Base-by-base conservation (phyloP, 1,284 basidiomycete genomes). In the Wolfiporia cocos region DNA sequence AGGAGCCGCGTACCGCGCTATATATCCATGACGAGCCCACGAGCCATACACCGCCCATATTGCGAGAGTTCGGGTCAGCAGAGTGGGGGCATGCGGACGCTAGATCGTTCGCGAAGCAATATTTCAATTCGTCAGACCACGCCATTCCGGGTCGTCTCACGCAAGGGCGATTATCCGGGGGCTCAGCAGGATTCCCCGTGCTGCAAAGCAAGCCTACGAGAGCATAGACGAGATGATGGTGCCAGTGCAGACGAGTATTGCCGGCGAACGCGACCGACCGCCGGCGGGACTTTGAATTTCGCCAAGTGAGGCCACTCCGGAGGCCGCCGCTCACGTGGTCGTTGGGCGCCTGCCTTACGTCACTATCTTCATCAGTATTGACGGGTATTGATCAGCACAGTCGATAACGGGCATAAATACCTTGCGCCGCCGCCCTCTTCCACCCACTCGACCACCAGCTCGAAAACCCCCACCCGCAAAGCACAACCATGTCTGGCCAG, bases 401-500 rank as follows among this genome's bases (percentile, higher is more conserved):
- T 10, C 39, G 35, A 38, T 41, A 40, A 41, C 24, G 21, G 22
- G 17, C 39, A 53, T 55, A 55, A 55, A 55, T 55, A 55, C 43
- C 38, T 29, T 20, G 20, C 37, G n/a, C 4, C 2, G 30, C 17
- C 32, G 39, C 31, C 28, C 33, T 18, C 28, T 38, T 26, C 23
- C 22, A 4, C 23, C 39, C 47, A 47, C 49, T 40, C 41, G 43
- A n/a, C 34, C 34, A 14, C 29, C 29, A 30, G 24, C 33, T 2
- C 34, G 34, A 28, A 5, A 44, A 33, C 39, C 43, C 42, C 31
- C 18, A 23, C 41, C 15, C 32, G 20, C 20, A 46, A 33, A 31
- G 9, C 34, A 26, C 26, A 12, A 52, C 32, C 39, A 61, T 59
- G 57, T 54, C 58, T 37, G 44, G 68, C 70, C 12, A 61, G 41